These are phyloP conservation scores for Raddia guianensis DNA, from an alignment of 176 grass and related monocot species.

Conservation along the genomic window DNA sequence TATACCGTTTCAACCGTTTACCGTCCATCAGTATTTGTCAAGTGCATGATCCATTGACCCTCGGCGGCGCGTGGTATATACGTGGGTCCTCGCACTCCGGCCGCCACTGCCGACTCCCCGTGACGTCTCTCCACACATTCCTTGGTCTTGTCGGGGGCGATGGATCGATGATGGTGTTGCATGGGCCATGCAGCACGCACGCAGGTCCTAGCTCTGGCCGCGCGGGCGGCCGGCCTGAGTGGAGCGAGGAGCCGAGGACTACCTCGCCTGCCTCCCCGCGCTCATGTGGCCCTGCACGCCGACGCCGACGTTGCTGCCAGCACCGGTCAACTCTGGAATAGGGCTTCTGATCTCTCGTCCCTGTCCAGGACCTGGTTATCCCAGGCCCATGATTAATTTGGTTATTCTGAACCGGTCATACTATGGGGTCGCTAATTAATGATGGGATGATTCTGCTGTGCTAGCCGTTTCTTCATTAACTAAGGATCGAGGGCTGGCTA, in stretches of 20 bases:
- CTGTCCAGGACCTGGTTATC: background rate
- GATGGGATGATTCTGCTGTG: too few relatives aligned
- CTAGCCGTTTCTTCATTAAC: background rate
- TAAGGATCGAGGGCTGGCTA: background rate
- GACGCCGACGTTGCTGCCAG: background rate
- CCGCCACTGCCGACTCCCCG: background rate
- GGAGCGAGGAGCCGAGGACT: constrained; percentile 18
- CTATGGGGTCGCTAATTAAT: too few relatives aligned
- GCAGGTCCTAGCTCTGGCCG: background rate
- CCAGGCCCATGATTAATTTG: background rate
- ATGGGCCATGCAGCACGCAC: constrained; percentile 27
- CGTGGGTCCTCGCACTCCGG: background rate
- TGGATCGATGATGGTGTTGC: background rate
- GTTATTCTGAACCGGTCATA: background rate
- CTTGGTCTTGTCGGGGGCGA: background rate
- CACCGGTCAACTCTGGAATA: constrained; percentile 30
- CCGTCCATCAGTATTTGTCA: too few relatives aligned
- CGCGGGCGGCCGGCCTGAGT: background rate
- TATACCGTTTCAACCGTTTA: too few relatives aligned
- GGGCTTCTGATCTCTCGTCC: background rate
- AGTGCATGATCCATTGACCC: background rate
- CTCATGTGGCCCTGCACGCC: background rate
- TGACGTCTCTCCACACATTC: constrained; percentile 23
- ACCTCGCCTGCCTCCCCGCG: background rate
- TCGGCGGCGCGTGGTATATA: background rate